Percentiles rank a stretch among this genome's conserved stretches.
Conservation (phyloP, 2,329 filamentous ascomycete genomes). For the Pyrenophora graminea region DNA sequence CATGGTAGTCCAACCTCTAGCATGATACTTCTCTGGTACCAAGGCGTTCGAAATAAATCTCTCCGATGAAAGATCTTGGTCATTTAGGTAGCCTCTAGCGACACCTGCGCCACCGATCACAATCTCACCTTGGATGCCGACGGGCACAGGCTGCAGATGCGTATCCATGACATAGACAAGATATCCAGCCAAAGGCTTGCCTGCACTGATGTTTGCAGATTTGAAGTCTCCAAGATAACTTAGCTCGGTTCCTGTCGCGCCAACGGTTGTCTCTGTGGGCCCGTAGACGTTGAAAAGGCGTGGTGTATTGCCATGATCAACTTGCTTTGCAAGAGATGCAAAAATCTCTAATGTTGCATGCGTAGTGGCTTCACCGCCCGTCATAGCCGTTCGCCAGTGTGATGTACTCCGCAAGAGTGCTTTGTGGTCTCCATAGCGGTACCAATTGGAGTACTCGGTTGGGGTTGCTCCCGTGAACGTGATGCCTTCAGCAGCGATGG, state of each 20-base stretch:
- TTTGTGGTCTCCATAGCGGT: no score
- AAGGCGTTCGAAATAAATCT: neutral
- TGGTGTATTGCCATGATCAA: neutral
- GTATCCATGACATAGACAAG: conserved; percentile 49
- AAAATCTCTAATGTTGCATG: no score
- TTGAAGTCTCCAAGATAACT: neutral
- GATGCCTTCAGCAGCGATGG: no score
- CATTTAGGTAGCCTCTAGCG: conserved; percentile 36
- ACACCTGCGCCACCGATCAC: conserved; percentile 49
- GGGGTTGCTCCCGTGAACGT: no score
- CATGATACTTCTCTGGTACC: neutral
- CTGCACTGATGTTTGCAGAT: no score
- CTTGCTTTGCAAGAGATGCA: neutral
- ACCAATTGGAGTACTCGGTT: no score
- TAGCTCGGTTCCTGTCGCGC: neutral
- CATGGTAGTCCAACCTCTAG: conserved; percentile 31
- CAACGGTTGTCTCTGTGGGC: neutral
- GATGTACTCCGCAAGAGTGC: no score
- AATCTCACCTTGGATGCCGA: conserved; percentile 50
- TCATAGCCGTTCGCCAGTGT: no score
- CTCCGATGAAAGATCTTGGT: conserved; percentile 17
- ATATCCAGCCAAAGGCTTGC: no score
- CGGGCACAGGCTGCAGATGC: conserved; percentile 40
- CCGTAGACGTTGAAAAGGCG: conserved; percentile 16
- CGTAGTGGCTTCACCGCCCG: no score